Conservation (phyloP, 345 rosid species). For the Psidium friedrichsthalianum region DNA sequence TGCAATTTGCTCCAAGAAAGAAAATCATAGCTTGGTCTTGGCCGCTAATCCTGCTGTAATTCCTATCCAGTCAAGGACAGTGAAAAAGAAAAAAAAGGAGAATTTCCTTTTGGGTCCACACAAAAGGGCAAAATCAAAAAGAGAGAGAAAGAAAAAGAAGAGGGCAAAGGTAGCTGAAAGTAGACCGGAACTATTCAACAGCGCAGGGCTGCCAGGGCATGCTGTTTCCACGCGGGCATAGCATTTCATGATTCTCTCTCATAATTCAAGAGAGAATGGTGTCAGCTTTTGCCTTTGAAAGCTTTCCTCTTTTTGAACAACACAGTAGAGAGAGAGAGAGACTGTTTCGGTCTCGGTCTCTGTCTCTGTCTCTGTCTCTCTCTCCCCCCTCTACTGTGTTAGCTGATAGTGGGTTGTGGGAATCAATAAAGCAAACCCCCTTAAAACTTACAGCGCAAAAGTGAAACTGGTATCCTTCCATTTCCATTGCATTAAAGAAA, state of each 20-base stretch:
- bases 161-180: background rate
- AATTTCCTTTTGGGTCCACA: background rate
- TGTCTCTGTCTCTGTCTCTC: too few relatives aligned
- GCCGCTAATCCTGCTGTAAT: background rate
- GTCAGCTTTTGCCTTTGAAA: conserved; percentile 10
- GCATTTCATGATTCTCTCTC: background rate
- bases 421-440: conserved; percentile 2
- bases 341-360: too few relatives aligned
- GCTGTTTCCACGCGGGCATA: conserved; percentile 1
- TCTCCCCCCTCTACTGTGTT: too few relatives aligned
- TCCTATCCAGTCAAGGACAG: background rate
- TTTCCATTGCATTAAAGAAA: background rate
- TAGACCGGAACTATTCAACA: background rate
- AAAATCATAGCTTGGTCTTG: background rate
- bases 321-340: background rate
- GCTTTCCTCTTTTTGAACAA: background rate
- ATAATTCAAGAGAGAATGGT: background rate
- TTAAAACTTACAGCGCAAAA: background rate
- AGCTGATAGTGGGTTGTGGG: background rate
- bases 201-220: background rate
- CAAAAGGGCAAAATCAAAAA: background rate
- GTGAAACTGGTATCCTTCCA: background rate
- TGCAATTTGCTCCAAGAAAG: background rate
- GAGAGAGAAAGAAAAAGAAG: background rate
- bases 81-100: background rate